Base-by-base conservation (phyloP, 2,329 filamentous ascomycete genomes). In the Emergomyces orientalis region DNA sequence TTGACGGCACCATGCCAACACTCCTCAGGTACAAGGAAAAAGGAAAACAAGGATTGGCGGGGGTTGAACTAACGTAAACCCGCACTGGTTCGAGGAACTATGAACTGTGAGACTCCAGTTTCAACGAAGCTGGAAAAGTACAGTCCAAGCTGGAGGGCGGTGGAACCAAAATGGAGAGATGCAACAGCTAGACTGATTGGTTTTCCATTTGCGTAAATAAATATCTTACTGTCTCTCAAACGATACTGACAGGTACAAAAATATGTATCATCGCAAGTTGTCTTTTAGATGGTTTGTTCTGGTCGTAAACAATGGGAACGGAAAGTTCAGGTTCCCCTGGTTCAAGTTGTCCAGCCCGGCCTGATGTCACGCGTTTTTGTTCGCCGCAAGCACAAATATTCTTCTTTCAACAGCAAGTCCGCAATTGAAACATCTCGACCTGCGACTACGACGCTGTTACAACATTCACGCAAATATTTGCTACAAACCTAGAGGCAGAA, bases 1-100 rank as follows among this genome's bases (percentile, higher is more conserved):
- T 67, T 66, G 71, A 66, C 71, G 62, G 67, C 68, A 74, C 68
- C 74, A 76, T 77, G 67, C 70, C 70, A 73, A 66, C 51, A n/a
- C 58, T 56, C 14, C 59, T 11, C 8, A 54, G 45, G 22, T 9
- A 25, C 57, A 5, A 32, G 17, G 9, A 34, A 45, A 13, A 3
- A 25, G 8, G 14, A 34, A 27, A n/a, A 25, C 13, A 27, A 27
- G 13, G 11, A 39, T 27, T 41, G n/a, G 54, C 54, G 13, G 17
- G 7, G 27, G 13, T 25, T 41, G n/a, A 19, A 57, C n/a, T 19
- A 25, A 57, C 17, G 25, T 7, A 41, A 41, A 25, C 25, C 22
- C 34, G 34, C 19, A 22, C 22, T 39, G 34, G 22, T 13, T 41
- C 34, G 32, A 52, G 30, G 32, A 52, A 52, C 27, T 32, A 32